These are phyloP conservation scores for Paraglomus brasilianum DNA, from an alignment of 192 early-diverging fungal genomes.

Conservation along the genomic window DNA sequence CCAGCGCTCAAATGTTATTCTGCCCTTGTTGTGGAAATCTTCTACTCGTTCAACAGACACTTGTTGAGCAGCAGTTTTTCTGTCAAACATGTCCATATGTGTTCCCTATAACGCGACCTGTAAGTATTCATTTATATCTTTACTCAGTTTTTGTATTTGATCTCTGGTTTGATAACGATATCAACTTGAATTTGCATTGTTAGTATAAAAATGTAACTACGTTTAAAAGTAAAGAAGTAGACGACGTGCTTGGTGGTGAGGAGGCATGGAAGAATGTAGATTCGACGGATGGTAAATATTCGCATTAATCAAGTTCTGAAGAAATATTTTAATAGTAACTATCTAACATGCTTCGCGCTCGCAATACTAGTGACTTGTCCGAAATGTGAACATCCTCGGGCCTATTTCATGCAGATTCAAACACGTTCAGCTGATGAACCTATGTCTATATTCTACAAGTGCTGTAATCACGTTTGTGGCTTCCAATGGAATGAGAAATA, in stretches of 20 bases:
- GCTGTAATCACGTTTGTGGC: constrained; percentile 65
- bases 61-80: constrained; percentile 57
- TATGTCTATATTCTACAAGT: constrained; percentile 89
- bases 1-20: constrained; percentile 88
- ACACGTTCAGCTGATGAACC: constrained; percentile 96
- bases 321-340: background rate
- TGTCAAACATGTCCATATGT: constrained; percentile 91
- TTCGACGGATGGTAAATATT: constrained; percentile 55
- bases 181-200: background rate
- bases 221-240: constrained; percentile 80
- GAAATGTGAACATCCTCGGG: constrained; percentile 66
- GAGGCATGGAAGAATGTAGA: constrained; percentile 89
- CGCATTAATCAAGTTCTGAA: background rate
- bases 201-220: constrained; percentile 40
- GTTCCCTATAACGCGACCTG: constrained; percentile 63
- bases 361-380: constrained; percentile 52
- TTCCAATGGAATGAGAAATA: constrained; percentile 73
- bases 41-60: constrained; percentile 66
- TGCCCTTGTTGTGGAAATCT: constrained; percentile 89
- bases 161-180: background rate
- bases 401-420: constrained; percentile 88
- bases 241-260: constrained; percentile 91
- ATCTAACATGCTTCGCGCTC: background rate
- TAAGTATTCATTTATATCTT: constrained; percentile 26
- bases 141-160: constrained; percentile 4